Conservation (phyloP, 2,329 filamentous ascomycete genomes). For the Penicillium capsulatum region DNA sequence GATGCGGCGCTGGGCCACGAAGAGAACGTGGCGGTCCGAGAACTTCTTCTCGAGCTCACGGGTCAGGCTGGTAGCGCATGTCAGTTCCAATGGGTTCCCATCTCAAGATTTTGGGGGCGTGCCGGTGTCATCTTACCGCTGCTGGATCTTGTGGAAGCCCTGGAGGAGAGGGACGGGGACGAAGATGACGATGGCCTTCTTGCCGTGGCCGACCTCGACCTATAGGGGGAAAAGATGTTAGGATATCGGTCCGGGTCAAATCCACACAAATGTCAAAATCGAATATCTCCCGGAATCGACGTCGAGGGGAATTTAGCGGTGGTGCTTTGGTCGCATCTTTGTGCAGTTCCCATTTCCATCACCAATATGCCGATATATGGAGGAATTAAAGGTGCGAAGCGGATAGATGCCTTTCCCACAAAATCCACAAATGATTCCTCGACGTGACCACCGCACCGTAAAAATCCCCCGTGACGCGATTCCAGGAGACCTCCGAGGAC, state of each 20-base stretch:
- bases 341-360: not conserved
- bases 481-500: conserved; percentile 14
- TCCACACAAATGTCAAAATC: conserved; percentile 8
- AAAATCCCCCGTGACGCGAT: conserved; percentile 17
- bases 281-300: conserved; percentile 2
- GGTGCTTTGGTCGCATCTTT: not conserved
- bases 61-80: conserved; percentile 65
- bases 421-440: conserved; percentile 12
- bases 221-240: conserved; percentile 47
- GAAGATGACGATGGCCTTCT: conserved; percentile 99
- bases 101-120: not conserved
- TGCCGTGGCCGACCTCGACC: conserved; percentile 99
- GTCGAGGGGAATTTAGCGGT: conserved; percentile 5
- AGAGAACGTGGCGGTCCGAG: conserved; percentile 99
- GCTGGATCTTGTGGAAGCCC: conserved; percentile 99
- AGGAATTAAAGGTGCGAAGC: not conserved
- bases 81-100: conserved; percentile 10
- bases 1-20: conserved; percentile 98
- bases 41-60: conserved; percentile 99
- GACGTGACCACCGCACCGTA: conserved; percentile 10
- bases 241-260: conserved; percentile 14
- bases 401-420: conserved; percentile 3
- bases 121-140: conserved; percentile 69
- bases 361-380: not conserved
- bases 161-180: conserved; percentile 98